Percentiles rank a stretch among this genome's conserved stretches.
Conservation (phyloP, 768 basidiomycete species). For the Clitopilus passeckerianus region DNA sequence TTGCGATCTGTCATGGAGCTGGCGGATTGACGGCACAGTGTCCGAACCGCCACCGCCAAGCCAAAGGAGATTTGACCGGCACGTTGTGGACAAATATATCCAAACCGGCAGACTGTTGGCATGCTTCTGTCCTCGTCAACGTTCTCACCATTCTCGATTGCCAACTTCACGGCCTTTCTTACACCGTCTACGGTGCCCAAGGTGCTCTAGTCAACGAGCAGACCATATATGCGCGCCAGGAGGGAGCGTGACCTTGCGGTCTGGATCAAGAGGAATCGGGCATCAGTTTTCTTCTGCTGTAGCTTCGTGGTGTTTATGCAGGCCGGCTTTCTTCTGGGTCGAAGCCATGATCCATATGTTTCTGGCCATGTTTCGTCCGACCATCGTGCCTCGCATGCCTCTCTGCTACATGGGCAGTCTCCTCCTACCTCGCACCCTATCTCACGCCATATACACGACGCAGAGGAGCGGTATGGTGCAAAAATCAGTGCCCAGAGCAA, state of each 20-base stretch:
- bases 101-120: neutral
- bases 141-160: neutral
- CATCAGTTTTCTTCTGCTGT: conserved; percentile 35
- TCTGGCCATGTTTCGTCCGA: conserved; percentile 13
- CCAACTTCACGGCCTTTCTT: neutral
- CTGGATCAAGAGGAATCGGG: conserved; percentile 9
- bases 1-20: neutral
- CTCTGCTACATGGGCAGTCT: conserved; percentile 10
- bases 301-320: conserved; percentile 46
- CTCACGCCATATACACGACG: conserved; percentile 75
- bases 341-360: conserved; percentile 17
- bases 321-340: conserved; percentile 40
- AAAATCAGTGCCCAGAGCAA: conserved; percentile 74
- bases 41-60: neutral
- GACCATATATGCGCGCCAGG: neutral
- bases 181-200: neutral
- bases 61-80: neutral
- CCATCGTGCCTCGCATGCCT: conserved; percentile 10
- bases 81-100: neutral
- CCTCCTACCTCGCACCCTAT: conserved; percentile 64
- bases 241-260: neutral
- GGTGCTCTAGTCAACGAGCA: neutral
- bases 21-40: neutral
- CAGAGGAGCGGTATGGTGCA: conserved; percentile 64
- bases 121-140: neutral